These are phyloP conservation scores for Verticillium isaacii DNA, from an alignment of 2,329 filamentous ascomycete genomes.

Conservation along the genomic window DNA sequence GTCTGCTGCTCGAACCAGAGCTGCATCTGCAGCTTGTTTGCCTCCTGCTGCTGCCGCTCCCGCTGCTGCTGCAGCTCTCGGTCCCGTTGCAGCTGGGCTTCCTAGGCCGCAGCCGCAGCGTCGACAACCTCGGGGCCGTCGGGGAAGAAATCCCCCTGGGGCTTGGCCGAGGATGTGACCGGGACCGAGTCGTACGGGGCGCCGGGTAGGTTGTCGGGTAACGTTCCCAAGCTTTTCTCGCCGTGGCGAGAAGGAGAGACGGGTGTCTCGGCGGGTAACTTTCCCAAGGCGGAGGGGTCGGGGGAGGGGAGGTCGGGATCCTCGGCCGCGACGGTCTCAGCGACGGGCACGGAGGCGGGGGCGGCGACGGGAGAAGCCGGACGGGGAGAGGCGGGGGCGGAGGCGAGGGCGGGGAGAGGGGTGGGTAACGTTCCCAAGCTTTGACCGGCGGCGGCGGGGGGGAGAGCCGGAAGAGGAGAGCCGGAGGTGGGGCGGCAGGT, in stretches of 20 bases:
- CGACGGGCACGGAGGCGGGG: too few relatives aligned
- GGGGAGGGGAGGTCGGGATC: constrained; percentile 47
- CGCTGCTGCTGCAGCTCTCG: background rate
- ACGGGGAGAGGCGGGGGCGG: constrained; percentile 34
- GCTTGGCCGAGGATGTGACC: background rate
- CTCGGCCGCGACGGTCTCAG: too few relatives aligned
- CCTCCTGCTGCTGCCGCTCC: background rate
- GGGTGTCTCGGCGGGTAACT: background rate
- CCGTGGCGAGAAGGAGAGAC: background rate
- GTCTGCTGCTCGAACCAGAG: constrained; percentile 13
- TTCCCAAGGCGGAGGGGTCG: background rate
- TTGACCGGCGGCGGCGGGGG: background rate
- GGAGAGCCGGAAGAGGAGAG: too few relatives aligned
- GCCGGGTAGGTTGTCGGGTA: background rate
- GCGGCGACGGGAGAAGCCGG: too few relatives aligned
- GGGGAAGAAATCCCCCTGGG: background rate
- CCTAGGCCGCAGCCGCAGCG: background rate
- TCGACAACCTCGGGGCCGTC: background rate
- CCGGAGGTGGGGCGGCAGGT: background rate
- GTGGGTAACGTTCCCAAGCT: background rate
- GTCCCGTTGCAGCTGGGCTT: background rate
- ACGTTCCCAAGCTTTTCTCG: background rate
- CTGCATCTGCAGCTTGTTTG: background rate
- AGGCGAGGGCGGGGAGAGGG: background rate
- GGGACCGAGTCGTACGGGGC: background rate